Evolutionary conservation across 352 stramenopile genomes (phyloP).

Genomic region (Globisporangium lucens): DNA sequence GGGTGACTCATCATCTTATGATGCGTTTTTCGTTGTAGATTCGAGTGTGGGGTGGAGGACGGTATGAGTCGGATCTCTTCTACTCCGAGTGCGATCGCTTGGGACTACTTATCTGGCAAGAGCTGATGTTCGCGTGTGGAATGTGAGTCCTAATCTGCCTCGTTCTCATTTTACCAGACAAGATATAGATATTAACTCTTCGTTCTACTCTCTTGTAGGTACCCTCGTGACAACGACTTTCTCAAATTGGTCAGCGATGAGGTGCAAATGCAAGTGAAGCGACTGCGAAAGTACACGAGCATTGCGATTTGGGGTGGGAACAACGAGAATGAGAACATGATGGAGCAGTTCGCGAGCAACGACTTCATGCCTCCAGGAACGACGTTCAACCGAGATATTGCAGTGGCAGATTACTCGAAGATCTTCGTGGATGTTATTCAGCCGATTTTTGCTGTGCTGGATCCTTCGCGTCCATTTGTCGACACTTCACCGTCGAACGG

Average conservation of each 20-base stretch:
- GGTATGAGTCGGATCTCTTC: constrained; percentile 84
- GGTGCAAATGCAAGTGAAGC: constrained; percentile 55
- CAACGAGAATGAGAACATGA: constrained; percentile 90
- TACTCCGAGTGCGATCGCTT: constrained; percentile 79
- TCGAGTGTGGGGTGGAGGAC: constrained; percentile 84
- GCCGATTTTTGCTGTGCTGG: constrained; percentile 44
- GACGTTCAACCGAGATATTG: constrained; percentile 75
- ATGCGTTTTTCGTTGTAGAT: constrained; percentile 28
- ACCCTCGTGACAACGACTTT: constrained; percentile 62
- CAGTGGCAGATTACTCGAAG: constrained; percentile 72
- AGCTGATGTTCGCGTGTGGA: constrained; percentile 90
- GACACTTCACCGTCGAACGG: constrained; percentile 87
- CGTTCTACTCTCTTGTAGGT: constrained; percentile 15
- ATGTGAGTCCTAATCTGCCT: constrained; percentile 43
- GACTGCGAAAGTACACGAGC: constrained; percentile 74
- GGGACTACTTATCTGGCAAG: constrained; percentile 87
- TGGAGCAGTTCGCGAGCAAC: constrained; percentile 66
- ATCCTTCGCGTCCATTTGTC: constrained; percentile 68
- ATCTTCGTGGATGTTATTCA: constrained; percentile 78
- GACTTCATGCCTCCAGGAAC: constrained; percentile 47
- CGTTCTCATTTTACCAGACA: background rate
- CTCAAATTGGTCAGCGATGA: constrained; percentile 53
- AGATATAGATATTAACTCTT: background rate
- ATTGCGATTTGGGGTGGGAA: constrained; percentile 89
- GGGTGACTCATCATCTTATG: too few relatives aligned